phyloP scores from a whole-genome alignment of 495 filamentous ascomycete species.

The Trichocladium uniseriatum region DNA sequence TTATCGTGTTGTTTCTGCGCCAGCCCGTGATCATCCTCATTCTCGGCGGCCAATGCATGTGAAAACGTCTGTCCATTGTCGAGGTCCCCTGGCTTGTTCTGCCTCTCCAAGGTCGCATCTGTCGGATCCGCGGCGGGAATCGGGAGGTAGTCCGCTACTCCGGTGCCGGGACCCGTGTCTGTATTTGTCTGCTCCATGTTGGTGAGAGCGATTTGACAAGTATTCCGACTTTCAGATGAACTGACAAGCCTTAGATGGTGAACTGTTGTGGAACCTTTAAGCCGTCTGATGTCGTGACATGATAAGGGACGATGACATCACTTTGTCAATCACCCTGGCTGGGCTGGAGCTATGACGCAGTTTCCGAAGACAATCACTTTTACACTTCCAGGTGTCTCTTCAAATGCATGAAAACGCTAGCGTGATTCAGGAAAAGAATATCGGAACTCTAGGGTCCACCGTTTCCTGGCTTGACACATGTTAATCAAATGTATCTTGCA shows the following conservation, averaged over 20 bases:
- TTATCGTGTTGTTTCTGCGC: slow-evolving; percentile 27
- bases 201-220: neutral
- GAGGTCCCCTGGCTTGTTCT: slow-evolving; percentile 14
- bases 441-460: too few relatives aligned
- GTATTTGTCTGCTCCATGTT: neutral
- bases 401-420: too few relatives aligned
- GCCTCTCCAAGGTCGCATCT: slow-evolving; percentile 7
- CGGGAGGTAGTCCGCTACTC: slow-evolving; percentile 27
- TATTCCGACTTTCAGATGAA: neutral
- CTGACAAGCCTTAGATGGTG: neutral
- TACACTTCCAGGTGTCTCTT: too few relatives aligned
- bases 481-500: too few relatives aligned
- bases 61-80: slow-evolving; percentile 29
- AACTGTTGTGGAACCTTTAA: neutral
- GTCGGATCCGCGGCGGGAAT: slow-evolving; percentile 25
- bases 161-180: slow-evolving; percentile 17
- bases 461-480: too few relatives aligned
- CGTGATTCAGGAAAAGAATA: too few relatives aligned
- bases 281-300: too few relatives aligned
- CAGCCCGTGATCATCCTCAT: slow-evolving; percentile 27
- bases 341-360: slow-evolving; percentile 6
- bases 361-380: too few relatives aligned
- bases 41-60: slow-evolving; percentile 27
- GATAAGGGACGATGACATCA: slow-evolving; percentile 20
- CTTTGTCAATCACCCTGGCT: neutral